phyloP scores from a whole-genome alignment of 2,329 filamentous ascomycete genomes.

The Fusarium sp. region DNA sequence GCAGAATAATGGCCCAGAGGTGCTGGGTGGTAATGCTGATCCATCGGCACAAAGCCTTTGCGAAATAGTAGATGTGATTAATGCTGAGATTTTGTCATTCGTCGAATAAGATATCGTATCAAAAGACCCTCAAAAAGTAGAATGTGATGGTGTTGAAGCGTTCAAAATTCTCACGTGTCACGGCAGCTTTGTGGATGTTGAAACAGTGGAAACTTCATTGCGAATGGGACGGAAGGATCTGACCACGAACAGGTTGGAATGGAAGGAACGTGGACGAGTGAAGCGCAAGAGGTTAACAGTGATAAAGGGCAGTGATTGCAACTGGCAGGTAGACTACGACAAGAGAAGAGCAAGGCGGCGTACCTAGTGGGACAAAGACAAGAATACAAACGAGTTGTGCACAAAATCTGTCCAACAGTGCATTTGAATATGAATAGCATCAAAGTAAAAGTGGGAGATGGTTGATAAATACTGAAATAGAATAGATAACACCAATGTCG shows the following conservation, averaged over 20 bases:
- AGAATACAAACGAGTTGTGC: background rate
- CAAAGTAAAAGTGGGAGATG: constrained; percentile 8
- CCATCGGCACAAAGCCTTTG: constrained; percentile 31
- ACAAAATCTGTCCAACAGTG: constrained; percentile 4
- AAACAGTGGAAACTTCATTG: constrained; percentile 40
- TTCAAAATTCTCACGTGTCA: constrained; percentile 39
- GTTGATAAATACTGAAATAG: constrained; percentile 17
- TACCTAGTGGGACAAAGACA: constrained; percentile 4
- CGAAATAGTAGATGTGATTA: constrained; percentile 16
- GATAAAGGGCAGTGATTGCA: constrained; percentile 24
- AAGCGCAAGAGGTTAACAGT: constrained; percentile 4
- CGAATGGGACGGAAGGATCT: constrained; percentile 21
- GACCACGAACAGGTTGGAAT: background rate
- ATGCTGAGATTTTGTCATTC: constrained; percentile 18
- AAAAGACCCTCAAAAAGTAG: constrained; percentile 16
- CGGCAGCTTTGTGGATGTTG: constrained; percentile 23
- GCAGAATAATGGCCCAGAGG: constrained; percentile 32
- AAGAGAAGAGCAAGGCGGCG: constrained; percentile 3
- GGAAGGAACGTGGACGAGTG: constrained; percentile 9
- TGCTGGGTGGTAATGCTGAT: constrained; percentile 22
- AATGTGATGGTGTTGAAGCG: constrained; percentile 8
- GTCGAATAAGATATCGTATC: constrained; percentile 31
- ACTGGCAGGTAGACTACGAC: constrained; percentile 18
- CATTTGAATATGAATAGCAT: constrained; percentile 10
- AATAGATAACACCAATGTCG: constrained; percentile 24